Percentiles rank a stretch among this genome's conserved stretches.
phyloP scores from a whole-genome alignment of 768 basidiomycete species.

The Candolleomyces efflorescens region DNA sequence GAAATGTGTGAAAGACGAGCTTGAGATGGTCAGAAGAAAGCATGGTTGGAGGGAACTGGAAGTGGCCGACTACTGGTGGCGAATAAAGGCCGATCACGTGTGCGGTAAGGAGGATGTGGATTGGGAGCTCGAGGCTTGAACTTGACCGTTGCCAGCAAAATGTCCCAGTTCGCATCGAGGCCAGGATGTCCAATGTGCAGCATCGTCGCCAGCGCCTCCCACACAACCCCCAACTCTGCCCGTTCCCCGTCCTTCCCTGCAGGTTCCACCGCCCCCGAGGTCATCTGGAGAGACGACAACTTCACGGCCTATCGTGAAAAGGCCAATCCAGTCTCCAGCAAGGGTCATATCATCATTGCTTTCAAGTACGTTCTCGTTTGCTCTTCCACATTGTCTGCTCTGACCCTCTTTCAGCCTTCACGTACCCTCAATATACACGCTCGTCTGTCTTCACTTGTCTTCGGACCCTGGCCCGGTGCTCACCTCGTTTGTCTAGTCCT shows the following conservation, averaged over 20 bases:
- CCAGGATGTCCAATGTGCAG: slow-evolving; percentile 76
- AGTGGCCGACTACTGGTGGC: background rate
- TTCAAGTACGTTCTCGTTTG: slow-evolving; percentile 57
- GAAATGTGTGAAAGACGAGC: slow-evolving; percentile 53
- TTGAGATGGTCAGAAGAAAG: background rate
- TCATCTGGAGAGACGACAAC: slow-evolving; percentile 74
- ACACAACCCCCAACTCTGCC: slow-evolving; percentile 39
- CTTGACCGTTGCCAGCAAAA: slow-evolving; percentile 7
- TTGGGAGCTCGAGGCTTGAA: background rate
- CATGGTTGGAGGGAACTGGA: background rate
- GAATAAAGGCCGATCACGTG: slow-evolving; percentile 1
- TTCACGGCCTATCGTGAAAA: slow-evolving; percentile 73
- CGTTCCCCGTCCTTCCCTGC: slow-evolving; percentile 42
- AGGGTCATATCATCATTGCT: slow-evolving; percentile 65
- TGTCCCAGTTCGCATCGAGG: slow-evolving; percentile 56
- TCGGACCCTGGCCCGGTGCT: background rate
- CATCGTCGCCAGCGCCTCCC: slow-evolving; percentile 56
- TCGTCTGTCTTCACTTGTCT: slow-evolving; percentile 40
- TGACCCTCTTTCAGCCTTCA: slow-evolving; percentile 47
- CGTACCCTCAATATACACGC: slow-evolving; percentile 72
- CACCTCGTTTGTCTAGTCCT: slow-evolving; percentile 42
- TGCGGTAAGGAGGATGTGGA: no score
- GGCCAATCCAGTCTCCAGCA: slow-evolving; percentile 66
- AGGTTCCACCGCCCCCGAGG: slow-evolving; percentile 48
- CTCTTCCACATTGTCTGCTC: slow-evolving; percentile 6